Conservation (phyloP, 768 basidiomycete species). For the Lactifluus pinguis region DNA sequence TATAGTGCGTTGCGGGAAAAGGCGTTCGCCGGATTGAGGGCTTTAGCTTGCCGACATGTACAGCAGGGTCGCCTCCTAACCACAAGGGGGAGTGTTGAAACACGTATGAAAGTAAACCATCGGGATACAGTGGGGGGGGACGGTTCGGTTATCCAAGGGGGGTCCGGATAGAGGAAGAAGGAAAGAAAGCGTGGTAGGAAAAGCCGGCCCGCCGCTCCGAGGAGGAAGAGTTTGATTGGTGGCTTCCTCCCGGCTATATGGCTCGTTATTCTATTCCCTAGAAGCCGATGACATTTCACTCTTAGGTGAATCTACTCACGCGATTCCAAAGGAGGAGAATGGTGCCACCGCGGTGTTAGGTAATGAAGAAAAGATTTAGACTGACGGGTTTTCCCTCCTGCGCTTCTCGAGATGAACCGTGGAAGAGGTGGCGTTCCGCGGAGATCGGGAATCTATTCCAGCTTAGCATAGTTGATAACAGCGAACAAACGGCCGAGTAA, state of each 20-base stretch:
- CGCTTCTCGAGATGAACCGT: slow-evolving; percentile 11
- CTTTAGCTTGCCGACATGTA: not conserved
- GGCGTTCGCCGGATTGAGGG: not conserved
- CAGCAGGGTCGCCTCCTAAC: not conserved
- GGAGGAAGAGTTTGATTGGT: not conserved
- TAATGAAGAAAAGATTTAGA: slow-evolving; percentile 1
- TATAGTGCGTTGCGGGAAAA: not conserved
- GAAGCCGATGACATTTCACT: slow-evolving; percentile 5
- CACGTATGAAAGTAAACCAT: not conserved
- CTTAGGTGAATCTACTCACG: not conserved
- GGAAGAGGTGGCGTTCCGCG: slow-evolving; percentile 16
- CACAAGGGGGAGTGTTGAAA: not conserved
- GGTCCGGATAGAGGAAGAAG: not conserved
- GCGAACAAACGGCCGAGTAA: not conserved
- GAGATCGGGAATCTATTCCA: slow-evolving; percentile 5
- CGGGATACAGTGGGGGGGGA: not conserved
- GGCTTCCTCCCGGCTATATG: not conserved
- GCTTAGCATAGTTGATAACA: not conserved
- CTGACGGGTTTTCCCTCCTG: not conserved
- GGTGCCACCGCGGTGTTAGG: slow-evolving; percentile 2
- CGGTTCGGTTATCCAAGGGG: not conserved
- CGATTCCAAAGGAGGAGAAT: slow-evolving; percentile 4
- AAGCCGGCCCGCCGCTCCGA: not conserved
- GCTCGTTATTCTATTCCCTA: slow-evolving; percentile 6
- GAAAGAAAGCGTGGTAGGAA: not conserved